Percentiles rank a stretch among this genome's conserved stretches.
phyloP scores from a whole-genome alignment of 1,284 basidiomycete species.

The Trametes hirsuta region DNA sequence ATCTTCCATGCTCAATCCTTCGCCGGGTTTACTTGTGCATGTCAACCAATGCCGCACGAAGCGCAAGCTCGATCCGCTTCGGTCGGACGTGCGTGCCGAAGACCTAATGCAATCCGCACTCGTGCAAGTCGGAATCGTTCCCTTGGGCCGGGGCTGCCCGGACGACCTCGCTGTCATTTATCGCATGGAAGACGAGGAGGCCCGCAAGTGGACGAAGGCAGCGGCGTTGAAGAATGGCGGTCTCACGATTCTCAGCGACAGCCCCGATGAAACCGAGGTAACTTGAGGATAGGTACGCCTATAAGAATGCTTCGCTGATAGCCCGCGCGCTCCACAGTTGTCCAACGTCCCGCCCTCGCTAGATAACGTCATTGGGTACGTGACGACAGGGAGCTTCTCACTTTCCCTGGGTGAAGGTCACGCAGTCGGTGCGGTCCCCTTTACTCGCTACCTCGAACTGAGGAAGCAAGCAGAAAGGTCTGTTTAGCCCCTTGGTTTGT shows the following conservation, averaged over 20 bases:
- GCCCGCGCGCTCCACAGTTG: conserved; percentile 40
- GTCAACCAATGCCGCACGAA: conserved; percentile 64
- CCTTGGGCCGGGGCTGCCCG: conserved; percentile 72
- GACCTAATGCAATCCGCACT: conserved; percentile 62
- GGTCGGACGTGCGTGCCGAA: conserved; percentile 37
- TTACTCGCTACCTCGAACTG: conserved; percentile 56
- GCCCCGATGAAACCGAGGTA: conserved; percentile 48
- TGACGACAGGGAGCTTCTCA: conserved; percentile 81
- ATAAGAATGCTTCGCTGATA: neutral
- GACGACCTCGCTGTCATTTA: conserved; percentile 77
- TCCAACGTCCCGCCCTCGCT: conserved; percentile 44
- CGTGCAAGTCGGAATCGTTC: conserved; percentile 62
- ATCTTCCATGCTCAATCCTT: conserved; percentile 44
- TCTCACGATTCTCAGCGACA: conserved; percentile 17
- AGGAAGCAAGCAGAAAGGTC: conserved; percentile 56
- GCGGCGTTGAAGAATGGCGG: conserved; percentile 35
- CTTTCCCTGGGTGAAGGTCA: conserved; percentile 75
- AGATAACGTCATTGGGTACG: conserved; percentile 69
- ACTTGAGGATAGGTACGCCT: conserved; percentile 15
- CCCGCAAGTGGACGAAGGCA: conserved; percentile 44
- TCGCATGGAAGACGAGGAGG: conserved; percentile 55
- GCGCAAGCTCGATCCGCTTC: conserved; percentile 49
- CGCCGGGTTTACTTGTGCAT: conserved; percentile 49
- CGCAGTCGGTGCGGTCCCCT: conserved; percentile 71
- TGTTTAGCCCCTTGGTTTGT: conserved; percentile 3